Evolutionary conservation across 352 stramenopile genomes (phyloP), one percentile per base, ranked within the genome.

Genomic region (Phytophthora citrophthora): DNA sequence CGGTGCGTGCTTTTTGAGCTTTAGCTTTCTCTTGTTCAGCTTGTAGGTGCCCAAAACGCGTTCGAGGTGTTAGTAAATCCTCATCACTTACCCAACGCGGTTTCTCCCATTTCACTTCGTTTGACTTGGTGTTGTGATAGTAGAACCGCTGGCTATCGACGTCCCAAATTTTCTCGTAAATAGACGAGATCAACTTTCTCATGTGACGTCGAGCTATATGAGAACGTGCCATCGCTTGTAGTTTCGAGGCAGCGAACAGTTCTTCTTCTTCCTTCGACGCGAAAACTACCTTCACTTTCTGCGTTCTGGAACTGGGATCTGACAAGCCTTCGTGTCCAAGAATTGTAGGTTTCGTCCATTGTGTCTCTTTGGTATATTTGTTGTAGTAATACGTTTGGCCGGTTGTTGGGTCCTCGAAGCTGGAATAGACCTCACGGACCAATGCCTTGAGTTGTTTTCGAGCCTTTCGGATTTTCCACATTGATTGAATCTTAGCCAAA

Each of bases 151-250:
- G 51, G 2, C 68, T 69, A 5, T 34, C 24, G 8, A 27, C 43
- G 58, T 93, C 83, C 81, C 81, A 94, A 55, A 94, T 91, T 62
- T 92, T 94, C 50, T 92, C 79, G 56, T 94, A 94, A 12, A 92
- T 64, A 11, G 74, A 88, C 18, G 83, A 94, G 15, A 92, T 80
- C 41, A 90, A 36, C 16, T 53, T 69, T 15, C 81, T 83, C 51
- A 94, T 66, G 29, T 83, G 72, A 5, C 54, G 46, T n/a, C 83
- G 73, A 3, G 86, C 83, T 7, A 54, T 45, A 52, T 86, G 81
- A n/a, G 72, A 56, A 1, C 83, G 79, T 8, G 62, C 40, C 80
- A 92, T 91, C 11, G 73, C 64, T 40, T 94, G 86, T 29, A 94
- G 79, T 20, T 56, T 59, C 4, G 18, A 53, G 5, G 64, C 81